Evolutionary conservation across 148 eudicot genomes (phyloP).

Genomic region (Silene conica): DNA sequence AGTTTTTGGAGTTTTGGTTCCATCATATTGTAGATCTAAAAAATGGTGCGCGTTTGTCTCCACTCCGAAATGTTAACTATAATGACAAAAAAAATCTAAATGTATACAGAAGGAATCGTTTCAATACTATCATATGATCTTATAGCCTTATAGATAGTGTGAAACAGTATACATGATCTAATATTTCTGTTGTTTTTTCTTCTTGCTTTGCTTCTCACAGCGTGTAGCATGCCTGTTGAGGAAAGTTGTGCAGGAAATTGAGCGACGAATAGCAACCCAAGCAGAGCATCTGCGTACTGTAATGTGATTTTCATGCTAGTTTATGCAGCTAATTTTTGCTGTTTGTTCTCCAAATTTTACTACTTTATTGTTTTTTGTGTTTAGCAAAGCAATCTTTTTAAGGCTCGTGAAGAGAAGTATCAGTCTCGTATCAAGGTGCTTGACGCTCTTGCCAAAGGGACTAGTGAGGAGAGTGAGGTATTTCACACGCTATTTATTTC

Average conservation of each 20-base stretch:
- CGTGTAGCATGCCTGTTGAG: constrained; percentile 81
- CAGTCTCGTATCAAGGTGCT: constrained; percentile 81
- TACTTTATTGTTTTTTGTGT: neutral
- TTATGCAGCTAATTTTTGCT: neutral
- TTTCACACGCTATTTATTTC: neutral
- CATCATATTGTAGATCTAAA: too few relatives aligned
- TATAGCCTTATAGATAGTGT: neutral
- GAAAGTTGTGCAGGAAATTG: constrained; percentile 95
- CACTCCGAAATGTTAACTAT: too few relatives aligned
- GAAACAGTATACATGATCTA: neutral
- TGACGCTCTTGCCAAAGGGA: constrained; percentile 86
- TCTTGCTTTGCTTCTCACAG: constrained; percentile 33
- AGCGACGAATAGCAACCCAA: constrained; percentile 83
- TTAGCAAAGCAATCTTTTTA: constrained; percentile 85
- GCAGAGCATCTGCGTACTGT: constrained; percentile 87
- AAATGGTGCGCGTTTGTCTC: too few relatives aligned
- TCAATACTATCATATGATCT: neutral
- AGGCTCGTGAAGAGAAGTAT: constrained; percentile 85
- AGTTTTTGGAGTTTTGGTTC: neutral
- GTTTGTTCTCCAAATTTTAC: neutral
- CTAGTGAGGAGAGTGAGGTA: constrained; percentile 84
- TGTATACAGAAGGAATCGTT: neutral
- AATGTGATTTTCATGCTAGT: constrained; percentile 19
- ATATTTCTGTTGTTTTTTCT: neutral
- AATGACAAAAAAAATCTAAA: too few relatives aligned